A percentile compares a stretch with the other conserved stretches of the same genome.
These are phyloP conservation scores for Thelonectria olida DNA, from an alignment of 2,329 filamentous ascomycete genomes.

Conservation along the genomic window DNA sequence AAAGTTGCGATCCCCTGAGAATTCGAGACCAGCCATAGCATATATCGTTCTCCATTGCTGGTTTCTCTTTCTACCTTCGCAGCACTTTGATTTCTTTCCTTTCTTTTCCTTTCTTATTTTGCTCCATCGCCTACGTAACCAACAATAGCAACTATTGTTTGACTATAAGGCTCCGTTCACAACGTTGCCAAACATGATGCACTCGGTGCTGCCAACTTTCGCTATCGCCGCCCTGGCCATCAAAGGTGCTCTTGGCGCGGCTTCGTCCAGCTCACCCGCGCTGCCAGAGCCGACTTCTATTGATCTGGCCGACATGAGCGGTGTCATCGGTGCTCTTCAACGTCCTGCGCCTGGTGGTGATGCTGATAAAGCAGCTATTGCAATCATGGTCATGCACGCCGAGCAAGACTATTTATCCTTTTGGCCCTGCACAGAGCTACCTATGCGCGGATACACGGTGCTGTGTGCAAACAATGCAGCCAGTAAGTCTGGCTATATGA, in stretches of 20 bases:
- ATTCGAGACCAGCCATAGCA: too few species aligned
- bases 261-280: neutral
- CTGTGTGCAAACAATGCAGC: constrained; percentile 5
- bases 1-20: too few species aligned
- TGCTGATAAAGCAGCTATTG: neutral
- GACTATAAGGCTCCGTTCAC: too few species aligned
- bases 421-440: constrained; percentile 2
- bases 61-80: too few species aligned
- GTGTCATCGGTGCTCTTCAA: neutral
- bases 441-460: neutral
- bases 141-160: too few species aligned
- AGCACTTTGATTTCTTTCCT: too few species aligned
- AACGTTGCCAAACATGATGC: too few species aligned
- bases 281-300: neutral
- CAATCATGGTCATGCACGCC: constrained; percentile 6
- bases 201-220: neutral
- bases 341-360: neutral
- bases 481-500: constrained; percentile 8
- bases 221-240: neutral
- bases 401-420: constrained; percentile 1
- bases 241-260: neutral
- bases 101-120: too few species aligned
- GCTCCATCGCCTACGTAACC: too few species aligned
- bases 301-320: neutral
- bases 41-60: too few species aligned